phyloP scores from a whole-genome alignment of 352 stramenopile genomes.

The Pythium guiyangense region DNA sequence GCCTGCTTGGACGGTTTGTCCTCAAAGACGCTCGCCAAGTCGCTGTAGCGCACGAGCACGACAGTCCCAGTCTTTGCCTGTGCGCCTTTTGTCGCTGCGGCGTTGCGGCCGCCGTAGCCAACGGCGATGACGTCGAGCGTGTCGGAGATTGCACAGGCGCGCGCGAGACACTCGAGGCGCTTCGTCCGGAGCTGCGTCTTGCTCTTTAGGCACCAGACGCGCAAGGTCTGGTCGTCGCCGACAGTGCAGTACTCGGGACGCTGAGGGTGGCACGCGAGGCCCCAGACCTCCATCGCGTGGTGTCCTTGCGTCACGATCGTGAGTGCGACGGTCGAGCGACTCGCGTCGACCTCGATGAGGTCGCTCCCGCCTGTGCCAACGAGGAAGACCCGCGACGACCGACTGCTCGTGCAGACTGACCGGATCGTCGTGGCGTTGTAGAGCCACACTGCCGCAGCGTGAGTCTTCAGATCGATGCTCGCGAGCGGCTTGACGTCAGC shows the following conservation, averaged over 20 bases:
- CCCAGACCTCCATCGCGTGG: slow-evolving; percentile 76
- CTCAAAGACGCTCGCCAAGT: slow-evolving; percentile 66
- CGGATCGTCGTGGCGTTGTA: slow-evolving; percentile 31
- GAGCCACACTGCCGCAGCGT: slow-evolving; percentile 17
- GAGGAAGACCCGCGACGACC: slow-evolving; percentile 43
- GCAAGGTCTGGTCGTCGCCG: slow-evolving; percentile 76
- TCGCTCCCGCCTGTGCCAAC: slow-evolving; percentile 86
- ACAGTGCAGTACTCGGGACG: slow-evolving; percentile 68
- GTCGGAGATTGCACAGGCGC: slow-evolving; percentile 56
- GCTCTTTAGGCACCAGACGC: slow-evolving; percentile 70
- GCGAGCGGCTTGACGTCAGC: slow-evolving; percentile 34
- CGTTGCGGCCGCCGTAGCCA: slow-evolving; percentile 55
- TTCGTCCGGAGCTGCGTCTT: slow-evolving; percentile 34
- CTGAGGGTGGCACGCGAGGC: slow-evolving; percentile 64
- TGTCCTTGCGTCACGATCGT: slow-evolving; percentile 57
- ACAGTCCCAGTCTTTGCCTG: slow-evolving; percentile 75
- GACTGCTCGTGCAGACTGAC: slow-evolving; percentile 33
- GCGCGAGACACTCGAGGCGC: slow-evolving; percentile 42
- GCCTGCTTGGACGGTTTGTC: slow-evolving; percentile 76
- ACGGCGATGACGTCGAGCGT: slow-evolving; percentile 45
- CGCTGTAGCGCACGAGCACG: slow-evolving; percentile 50
- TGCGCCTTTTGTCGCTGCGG: slow-evolving; percentile 10
- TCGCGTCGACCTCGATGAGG: slow-evolving; percentile 79
- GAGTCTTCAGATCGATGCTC: slow-evolving; percentile 42
- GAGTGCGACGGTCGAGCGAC: slow-evolving; percentile 10